Evolutionary conservation across 169 alveolate genomes (phyloP).

Genomic region (Cryptosporidium tyzzeri): DNA sequence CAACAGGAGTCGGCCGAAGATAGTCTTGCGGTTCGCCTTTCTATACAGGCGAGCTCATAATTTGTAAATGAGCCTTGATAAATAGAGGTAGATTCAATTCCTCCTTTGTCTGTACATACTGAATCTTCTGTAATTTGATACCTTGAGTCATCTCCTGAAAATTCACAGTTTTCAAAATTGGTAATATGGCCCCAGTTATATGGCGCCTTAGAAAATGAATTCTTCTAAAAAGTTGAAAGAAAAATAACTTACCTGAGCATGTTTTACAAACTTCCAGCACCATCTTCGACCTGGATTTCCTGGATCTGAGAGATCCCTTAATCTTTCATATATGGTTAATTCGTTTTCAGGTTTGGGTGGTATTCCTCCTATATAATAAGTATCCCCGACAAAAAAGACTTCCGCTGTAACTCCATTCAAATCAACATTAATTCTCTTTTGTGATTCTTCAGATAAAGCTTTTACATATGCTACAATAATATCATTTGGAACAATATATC

Average conservation of each 20-base stretch:
- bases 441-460: constrained; percentile 48
- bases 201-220: constrained; percentile 47
- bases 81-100: constrained; percentile 57
- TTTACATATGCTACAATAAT: constrained; percentile 60
- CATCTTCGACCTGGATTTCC: constrained; percentile 76
- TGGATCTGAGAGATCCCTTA: constrained; percentile 73
- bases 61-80: constrained; percentile 57
- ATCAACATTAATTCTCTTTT: constrained; percentile 38
- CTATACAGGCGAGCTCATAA: constrained; percentile 63
- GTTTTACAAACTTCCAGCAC: constrained; percentile 75
- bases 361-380: constrained; percentile 67
- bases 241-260: constrained; percentile 62
- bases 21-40: constrained; percentile 58
- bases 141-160: constrained; percentile 74
- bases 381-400: constrained; percentile 50
- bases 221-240: neutral
- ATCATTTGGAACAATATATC: constrained; percentile 58
- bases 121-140: constrained; percentile 74
- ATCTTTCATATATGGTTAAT: constrained; percentile 67
- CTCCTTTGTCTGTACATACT: constrained; percentile 50
- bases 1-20: constrained; percentile 76
- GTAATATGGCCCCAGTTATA: constrained; percentile 76
- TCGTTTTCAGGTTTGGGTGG: constrained; percentile 74
- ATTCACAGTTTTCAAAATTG: constrained; percentile 73
- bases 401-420: constrained; percentile 64